phyloP scores from a whole-genome alignment of 768 basidiomycete species.

The Cystobasidiopsis lactophilus region DNA sequence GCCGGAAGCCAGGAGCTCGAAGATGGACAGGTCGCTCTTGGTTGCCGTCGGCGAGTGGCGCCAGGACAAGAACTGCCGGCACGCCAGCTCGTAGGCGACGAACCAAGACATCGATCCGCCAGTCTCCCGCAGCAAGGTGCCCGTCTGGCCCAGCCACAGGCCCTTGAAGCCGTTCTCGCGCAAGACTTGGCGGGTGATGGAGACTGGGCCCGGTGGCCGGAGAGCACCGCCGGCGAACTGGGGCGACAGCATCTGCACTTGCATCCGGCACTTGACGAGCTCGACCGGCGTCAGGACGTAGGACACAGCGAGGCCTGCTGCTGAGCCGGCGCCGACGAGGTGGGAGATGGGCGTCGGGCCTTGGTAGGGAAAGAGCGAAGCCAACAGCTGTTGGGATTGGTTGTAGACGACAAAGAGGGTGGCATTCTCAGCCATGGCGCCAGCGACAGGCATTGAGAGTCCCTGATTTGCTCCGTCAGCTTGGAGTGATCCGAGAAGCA shows the following conservation, averaged over 20 bases:
- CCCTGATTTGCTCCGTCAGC: slow-evolving; percentile 35
- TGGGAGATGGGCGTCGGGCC: slow-evolving; percentile 34
- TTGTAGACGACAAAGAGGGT: slow-evolving; percentile 67
- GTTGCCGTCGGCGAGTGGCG: slow-evolving; percentile 7
- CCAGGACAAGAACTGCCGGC: slow-evolving; percentile 36
- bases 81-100: slow-evolving; percentile 56
- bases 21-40: slow-evolving; percentile 38
- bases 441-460: slow-evolving; percentile 68
- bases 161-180: slow-evolving; percentile 50
- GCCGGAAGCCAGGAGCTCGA: slow-evolving; percentile 68
- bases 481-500: not conserved
- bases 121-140: slow-evolving; percentile 77
- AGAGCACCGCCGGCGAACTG: slow-evolving; percentile 9
- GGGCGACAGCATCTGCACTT: slow-evolving; percentile 60
- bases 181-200: slow-evolving; percentile 42
- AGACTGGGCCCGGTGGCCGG: slow-evolving; percentile 41
- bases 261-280: slow-evolving; percentile 93
- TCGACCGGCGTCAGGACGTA: slow-evolving; percentile 89
- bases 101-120: slow-evolving; percentile 88
- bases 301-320: slow-evolving; percentile 68
- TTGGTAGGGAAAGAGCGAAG: slow-evolving; percentile 23
- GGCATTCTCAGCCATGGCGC: slow-evolving; percentile 83
- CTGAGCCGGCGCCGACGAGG: slow-evolving; percentile 55
- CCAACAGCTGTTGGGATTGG: slow-evolving; percentile 34
- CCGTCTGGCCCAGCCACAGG: slow-evolving; percentile 91